Conservation (phyloP, 805 yeast genomes). For the Aciculoconidium aculeatum region DNA sequence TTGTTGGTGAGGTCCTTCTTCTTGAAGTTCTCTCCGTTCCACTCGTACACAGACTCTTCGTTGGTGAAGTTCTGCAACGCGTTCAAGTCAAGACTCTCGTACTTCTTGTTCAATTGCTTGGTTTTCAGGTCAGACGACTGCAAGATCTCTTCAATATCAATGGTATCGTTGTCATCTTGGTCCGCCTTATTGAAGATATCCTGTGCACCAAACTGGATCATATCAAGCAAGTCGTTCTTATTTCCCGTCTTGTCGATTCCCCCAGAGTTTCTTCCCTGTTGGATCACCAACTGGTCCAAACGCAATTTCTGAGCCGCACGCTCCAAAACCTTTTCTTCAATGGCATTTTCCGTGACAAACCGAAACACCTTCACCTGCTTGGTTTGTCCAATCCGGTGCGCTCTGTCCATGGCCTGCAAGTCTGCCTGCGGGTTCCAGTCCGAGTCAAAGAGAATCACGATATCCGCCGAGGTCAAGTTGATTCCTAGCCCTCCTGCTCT, state of each 20-base stretch:
- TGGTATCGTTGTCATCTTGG: slow-evolving; percentile 36
- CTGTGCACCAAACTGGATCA: slow-evolving; percentile 82
- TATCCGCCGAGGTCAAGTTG: slow-evolving; percentile 74
- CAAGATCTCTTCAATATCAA: slow-evolving; percentile 58
- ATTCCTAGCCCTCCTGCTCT: slow-evolving; percentile 91
- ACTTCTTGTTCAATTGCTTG: slow-evolving; percentile 53
- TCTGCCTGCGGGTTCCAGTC: slow-evolving; percentile 92
- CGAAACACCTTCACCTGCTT: slow-evolving; percentile 78
- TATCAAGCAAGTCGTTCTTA: slow-evolving; percentile 69
- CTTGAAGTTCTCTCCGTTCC: slow-evolving; percentile 83
- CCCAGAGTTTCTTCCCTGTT: slow-evolving; percentile 53
- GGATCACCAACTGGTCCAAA: slow-evolving; percentile 77
- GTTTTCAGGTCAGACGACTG: slow-evolving; percentile 61
- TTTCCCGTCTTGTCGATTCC: slow-evolving; percentile 32
- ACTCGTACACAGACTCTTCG: slow-evolving; percentile 68
- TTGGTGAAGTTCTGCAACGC: slow-evolving; percentile 73
- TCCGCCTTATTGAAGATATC: slow-evolving; percentile 43
- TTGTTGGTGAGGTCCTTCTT: slow-evolving; percentile 50
- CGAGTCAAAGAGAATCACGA: slow-evolving; percentile 69
- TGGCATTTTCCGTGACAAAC: slow-evolving; percentile 74
- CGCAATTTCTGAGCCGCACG: slow-evolving; percentile 77
- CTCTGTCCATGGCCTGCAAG: slow-evolving; percentile 86
- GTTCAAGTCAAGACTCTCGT: slow-evolving; percentile 63
- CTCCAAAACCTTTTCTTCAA: slow-evolving; percentile 76
- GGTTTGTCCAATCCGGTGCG: slow-evolving; percentile 83